A percentile compares a stretch with the other conserved stretches of the same genome.
These are phyloP conservation scores for Arachis hypogaea DNA, from an alignment of 306 rosid species.

Conservation along the genomic window DNA sequence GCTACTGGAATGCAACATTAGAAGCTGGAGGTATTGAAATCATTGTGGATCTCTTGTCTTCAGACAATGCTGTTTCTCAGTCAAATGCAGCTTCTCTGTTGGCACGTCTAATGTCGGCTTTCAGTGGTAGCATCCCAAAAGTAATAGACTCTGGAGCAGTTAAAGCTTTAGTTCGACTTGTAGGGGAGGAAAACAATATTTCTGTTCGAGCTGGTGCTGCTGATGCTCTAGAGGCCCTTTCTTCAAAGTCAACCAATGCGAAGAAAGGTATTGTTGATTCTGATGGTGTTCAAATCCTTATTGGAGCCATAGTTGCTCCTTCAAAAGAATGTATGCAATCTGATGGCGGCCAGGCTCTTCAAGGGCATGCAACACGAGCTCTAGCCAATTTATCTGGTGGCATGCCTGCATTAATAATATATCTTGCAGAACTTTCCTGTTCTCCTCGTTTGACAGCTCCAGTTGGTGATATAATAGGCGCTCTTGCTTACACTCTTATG, in stretches of 20 bases:
- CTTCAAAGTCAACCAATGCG: slow-evolving; percentile 74
- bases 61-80: slow-evolving; percentile 86
- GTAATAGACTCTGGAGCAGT: slow-evolving; percentile 94
- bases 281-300: slow-evolving; percentile 80
- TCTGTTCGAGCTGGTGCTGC: slow-evolving; percentile 98
- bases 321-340: slow-evolving; percentile 95
- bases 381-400: slow-evolving; percentile 95
- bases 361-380: slow-evolving; percentile 81
- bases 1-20: slow-evolving; percentile 90
- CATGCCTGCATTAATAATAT: slow-evolving; percentile 76
- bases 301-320: slow-evolving; percentile 96
- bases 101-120: slow-evolving; percentile 91
- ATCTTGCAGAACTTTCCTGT: slow-evolving; percentile 91
- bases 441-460: slow-evolving; percentile 79
- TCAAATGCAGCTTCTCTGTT: slow-evolving; percentile 95
- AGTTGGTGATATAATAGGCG: slow-evolving; percentile 91
- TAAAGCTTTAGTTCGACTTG: slow-evolving; percentile 77
- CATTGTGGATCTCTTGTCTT: slow-evolving; percentile 82
- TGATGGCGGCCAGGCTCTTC: slow-evolving; percentile 73
- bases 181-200: slow-evolving; percentile 76
- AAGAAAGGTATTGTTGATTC: slow-evolving; percentile 76
- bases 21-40: slow-evolving; percentile 98
- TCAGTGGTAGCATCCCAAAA: slow-evolving; percentile 90
- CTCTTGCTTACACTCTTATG: slow-evolving; percentile 93
- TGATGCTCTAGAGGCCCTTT: slow-evolving; percentile 92